These are phyloP conservation scores for Podosphaera fusca DNA, from an alignment of 2,329 filamentous ascomycete species.

Conservation along the genomic window DNA sequence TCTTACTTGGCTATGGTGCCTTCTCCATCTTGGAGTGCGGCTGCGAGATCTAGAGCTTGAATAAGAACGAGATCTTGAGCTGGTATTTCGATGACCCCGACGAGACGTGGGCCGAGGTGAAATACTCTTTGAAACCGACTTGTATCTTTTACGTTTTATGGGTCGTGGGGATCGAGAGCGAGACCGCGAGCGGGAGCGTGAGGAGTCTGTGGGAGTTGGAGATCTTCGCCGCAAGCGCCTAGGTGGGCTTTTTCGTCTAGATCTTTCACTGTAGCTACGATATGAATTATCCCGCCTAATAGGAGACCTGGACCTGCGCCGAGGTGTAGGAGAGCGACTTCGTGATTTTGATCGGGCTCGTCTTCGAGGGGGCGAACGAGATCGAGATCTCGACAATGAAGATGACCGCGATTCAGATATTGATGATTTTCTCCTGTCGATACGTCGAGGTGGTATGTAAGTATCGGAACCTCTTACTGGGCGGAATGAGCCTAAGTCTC, in stretches of 20 bases:
- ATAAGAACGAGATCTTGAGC: conserved; percentile 13
- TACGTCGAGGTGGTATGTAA: conserved; percentile 16
- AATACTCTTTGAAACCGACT: conserved; percentile 11
- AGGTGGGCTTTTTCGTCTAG: conserved; percentile 14
- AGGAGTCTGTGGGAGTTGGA: conserved; percentile 7
- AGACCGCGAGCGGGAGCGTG: conserved; percentile 6
- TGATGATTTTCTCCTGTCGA: conserved; percentile 14
- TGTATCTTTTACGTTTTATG: conserved; percentile 14
- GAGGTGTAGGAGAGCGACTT: conserved; percentile 15
- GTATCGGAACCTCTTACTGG: conserved; percentile 14
- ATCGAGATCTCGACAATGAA: conserved; percentile 9
- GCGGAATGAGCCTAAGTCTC: conserved; percentile 17
- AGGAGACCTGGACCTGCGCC: conserved; percentile 14
- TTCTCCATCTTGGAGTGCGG: conserved; percentile 8
- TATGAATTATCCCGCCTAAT: conserved; percentile 11
- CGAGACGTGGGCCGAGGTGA: conserved; percentile 13
- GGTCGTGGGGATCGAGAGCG: conserved; percentile 12
- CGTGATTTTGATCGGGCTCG: conserved; percentile 12
- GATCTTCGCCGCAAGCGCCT: conserved; percentile 14
- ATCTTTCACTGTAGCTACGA: conserved; percentile 11
- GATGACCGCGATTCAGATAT: conserved; percentile 14
- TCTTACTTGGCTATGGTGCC: conserved; percentile 7
- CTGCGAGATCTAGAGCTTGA: conserved; percentile 11
- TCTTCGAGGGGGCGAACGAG: conserved; percentile 12
- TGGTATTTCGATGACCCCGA: conserved; percentile 12